Conservation (phyloP, 345 rosid genomes). For the Citrus cavaleriei region DNA sequence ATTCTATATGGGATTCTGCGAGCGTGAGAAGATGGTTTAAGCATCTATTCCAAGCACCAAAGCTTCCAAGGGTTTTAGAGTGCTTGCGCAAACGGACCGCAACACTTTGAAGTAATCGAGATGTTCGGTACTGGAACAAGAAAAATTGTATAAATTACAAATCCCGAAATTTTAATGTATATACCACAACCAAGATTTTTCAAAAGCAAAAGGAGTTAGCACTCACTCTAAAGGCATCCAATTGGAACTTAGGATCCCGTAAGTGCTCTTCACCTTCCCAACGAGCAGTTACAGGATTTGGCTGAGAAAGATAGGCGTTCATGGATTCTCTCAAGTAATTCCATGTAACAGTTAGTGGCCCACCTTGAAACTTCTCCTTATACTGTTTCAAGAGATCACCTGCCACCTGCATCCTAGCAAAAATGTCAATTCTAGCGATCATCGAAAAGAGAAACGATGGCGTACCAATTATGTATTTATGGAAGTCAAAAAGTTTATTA, state of each 20-base stretch:
- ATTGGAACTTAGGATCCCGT: constrained; percentile 87
- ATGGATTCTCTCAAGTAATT: constrained; percentile 92
- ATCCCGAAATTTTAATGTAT: not conserved
- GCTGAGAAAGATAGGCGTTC: constrained; percentile 85
- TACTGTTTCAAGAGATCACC: constrained; percentile 86
- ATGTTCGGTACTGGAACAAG: constrained; percentile 80
- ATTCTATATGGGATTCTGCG: constrained; percentile 95
- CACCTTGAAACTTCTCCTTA: constrained; percentile 91
- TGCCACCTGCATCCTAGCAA: constrained; percentile 61
- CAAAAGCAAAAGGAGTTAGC: not conserved
- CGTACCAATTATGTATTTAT: not conserved
- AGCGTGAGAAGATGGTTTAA: constrained; percentile 96
- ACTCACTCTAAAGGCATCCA: constrained; percentile 96
- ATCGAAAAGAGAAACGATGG: not conserved
- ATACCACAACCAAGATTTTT: not conserved
- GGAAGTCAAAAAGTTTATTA: not conserved
- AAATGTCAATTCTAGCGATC: constrained; percentile 9
- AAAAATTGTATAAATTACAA: not conserved
- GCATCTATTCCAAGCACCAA: constrained; percentile 99
- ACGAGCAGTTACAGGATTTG: constrained; percentile 91
- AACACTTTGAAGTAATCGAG: constrained; percentile 87
- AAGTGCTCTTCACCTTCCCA: constrained; percentile 96
- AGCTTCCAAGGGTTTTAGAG: constrained; percentile 69
- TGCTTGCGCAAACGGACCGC: constrained; percentile 81
- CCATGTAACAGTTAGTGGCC: constrained; percentile 91